Percentiles rank a stretch among this genome's conserved stretches.
Evolutionary conservation across 2,329 filamentous ascomycete genomes (phyloP).

Genomic region (Davidsoniella virescens): DNA sequence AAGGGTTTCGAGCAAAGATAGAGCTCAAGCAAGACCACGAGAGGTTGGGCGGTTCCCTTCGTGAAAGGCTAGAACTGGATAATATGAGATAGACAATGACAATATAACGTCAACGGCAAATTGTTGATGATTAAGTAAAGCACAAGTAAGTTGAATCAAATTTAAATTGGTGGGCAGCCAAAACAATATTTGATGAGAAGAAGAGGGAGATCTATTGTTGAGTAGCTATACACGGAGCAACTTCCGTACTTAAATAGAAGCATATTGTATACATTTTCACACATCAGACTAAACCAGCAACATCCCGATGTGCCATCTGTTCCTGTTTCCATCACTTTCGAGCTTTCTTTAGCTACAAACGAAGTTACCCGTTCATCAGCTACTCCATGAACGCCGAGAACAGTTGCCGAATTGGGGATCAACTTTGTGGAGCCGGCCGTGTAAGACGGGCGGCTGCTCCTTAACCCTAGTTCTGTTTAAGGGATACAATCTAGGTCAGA

Average conservation of each 20-base stretch:
- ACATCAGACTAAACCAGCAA: not conserved
- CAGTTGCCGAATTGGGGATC: constrained; percentile 2
- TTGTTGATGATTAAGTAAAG: not conserved
- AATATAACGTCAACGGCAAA: not conserved
- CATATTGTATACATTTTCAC: not conserved
- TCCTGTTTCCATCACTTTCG: no score
- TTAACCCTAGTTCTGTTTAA: not conserved
- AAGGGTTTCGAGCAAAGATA: no score
- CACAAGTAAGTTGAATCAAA: not conserved
- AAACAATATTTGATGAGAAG: not conserved
- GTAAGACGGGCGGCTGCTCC: no score
- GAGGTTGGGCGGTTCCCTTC: no score
- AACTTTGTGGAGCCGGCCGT: no score
- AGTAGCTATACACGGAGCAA: not conserved
- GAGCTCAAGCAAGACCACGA: no score
- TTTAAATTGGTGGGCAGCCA: constrained; percentile 3
- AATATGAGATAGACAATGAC: no score
- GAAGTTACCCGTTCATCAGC: not conserved
- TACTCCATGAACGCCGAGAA: not conserved
- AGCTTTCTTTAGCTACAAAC: no score
- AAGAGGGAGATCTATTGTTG: not conserved
- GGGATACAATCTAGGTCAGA: not conserved
- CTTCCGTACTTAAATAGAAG: not conserved
- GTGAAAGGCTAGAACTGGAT: no score
- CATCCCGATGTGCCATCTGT: not conserved